These are phyloP conservation scores for Amanita fuliginea DNA, from an alignment of 768 basidiomycete species.

Conservation along the genomic window DNA sequence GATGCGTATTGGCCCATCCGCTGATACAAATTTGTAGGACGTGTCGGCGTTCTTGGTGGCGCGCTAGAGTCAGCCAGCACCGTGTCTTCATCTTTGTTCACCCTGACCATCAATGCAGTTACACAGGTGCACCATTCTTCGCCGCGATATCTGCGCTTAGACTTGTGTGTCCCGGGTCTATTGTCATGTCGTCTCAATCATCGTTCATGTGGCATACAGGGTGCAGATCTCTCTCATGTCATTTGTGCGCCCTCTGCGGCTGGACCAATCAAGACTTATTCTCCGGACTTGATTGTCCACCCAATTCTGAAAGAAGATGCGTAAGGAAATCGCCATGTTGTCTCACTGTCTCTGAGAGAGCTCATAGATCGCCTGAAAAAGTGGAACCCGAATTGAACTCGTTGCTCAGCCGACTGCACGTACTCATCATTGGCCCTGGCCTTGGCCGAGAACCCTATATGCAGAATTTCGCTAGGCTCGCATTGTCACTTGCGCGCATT, in stretches of 20 bases:
- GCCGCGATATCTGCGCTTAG: conserved; percentile 85
- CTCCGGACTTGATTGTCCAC: conserved; percentile 95
- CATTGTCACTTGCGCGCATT: conserved; percentile 60
- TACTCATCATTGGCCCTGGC: conserved; percentile 88
- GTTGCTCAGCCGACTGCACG: conserved; percentile 80
- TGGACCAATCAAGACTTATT: conserved; percentile 91
- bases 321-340: conserved; percentile 25
- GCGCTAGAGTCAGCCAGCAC: conserved; percentile 66
- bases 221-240: conserved; percentile 92
- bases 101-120: conserved; percentile 34
- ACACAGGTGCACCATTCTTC: conserved; percentile 96
- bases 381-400: conserved; percentile 47
- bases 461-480: conserved; percentile 71
- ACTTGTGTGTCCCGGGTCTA: conserved; percentile 38
- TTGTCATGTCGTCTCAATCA: neutral
- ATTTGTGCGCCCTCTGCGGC: conserved; percentile 94
- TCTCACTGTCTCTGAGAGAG: neutral
- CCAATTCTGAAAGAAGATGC: conserved; percentile 69
- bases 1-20: neutral
- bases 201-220: conserved; percentile 30
- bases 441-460: conserved; percentile 87
- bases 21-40: conserved; percentile 33
- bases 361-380: conserved; percentile 31
- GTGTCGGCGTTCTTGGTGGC: conserved; percentile 90
- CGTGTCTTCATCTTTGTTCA: neutral